Base-by-base conservation (phyloP, 139 green algal species). In the Raphidocelis subcapitata region DNA sequence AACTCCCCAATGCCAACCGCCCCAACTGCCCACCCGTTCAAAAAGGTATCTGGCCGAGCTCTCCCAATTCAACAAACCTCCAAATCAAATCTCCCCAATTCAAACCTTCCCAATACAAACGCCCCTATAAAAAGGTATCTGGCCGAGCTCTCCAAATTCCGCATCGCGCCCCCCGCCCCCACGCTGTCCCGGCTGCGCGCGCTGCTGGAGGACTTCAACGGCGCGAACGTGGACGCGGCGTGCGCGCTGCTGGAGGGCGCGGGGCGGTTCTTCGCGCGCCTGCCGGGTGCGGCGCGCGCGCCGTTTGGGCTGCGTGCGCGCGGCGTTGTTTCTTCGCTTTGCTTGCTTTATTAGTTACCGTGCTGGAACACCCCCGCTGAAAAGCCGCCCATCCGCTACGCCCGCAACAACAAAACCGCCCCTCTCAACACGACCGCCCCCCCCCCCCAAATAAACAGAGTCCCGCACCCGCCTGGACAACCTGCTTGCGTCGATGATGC, bases 71-170 rank as follows among this genome's bases (percentile, higher is more conserved):
- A n/a, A n/a, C n/a, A n/a, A n/a, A n/a, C n/a, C n/a, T n/a, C n/a
- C n/a, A n/a, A n/a, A n/a, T n/a, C n/a, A n/a, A n/a, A n/a, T n/a
- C n/a, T n/a, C n/a, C n/a, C n/a, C n/a, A n/a, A n/a, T n/a, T n/a
- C n/a, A n/a, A n/a, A n/a, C n/a, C n/a, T n/a, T n/a, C n/a, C n/a
- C n/a, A n/a, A n/a, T n/a, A n/a, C n/a, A n/a, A n/a, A n/a, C n/a
- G n/a, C n/a, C n/a, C n/a, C n/a, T n/a, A n/a, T n/a, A n/a, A 49
- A 49, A 8, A 76, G 91, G 47, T 98, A 95, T 77, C 80, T 98
- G 0, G 90, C 82, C 5, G 95, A 99, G 88, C 82, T 98, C 35
- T 70, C 74, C 74, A 98, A 98, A 78, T 98, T 98, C 82, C 79
- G 20, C 41, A 73, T 26, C 81, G 86, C 33, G n/a, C 65, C 37